Base-by-base conservation (phyloP, 768 basidiomycete species). In the Lactifluus hygrophoroides region DNA sequence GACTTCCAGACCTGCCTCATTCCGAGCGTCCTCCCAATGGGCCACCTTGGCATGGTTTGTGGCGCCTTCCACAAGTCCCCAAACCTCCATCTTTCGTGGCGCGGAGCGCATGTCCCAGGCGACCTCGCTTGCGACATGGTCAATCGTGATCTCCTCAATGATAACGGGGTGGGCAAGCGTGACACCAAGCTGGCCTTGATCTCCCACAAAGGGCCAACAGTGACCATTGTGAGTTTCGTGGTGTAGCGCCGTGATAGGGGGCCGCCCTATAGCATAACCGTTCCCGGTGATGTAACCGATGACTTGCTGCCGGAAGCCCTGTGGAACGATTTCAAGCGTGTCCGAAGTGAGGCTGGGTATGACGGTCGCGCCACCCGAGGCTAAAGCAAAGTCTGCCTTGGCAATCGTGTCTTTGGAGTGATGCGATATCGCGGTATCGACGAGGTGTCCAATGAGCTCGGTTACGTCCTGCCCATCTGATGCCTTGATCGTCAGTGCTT, bases 151-250 rank as follows among this genome's bases (percentile, higher is more conserved):
- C 64, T 84, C 83, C 16, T 76, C 73, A 42, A 86, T 75, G 44
- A 77, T 75, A 8, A 80, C 75, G n/a, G 76, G 75, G 5, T 80
- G 78, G 2, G 84, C 83, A 28, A 99, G 82, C 35, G 77, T 75
- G 30, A 99, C 84, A 5, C 91, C 95, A 10, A 98, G 73, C 66
- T 90, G 89, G 3, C 94, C 95, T 48, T 79, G 69, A 17, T 76
- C 66, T 0, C 94, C 94, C 5, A 73, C 74, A 73, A 98, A 92
- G 1, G 95, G 90, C 94, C 95, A 99, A 72, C 95, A 99, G 56
- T 86, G 80, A 3, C 96, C 95, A 34, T 83, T 83, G 55, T 86
- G 80, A 27, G 77, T 74, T 61, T 96, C 91, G 58, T 90, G 86
- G 66, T 95, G 88, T n/a, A 99, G 76, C 3, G 90, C 91, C 0